phyloP scores from a whole-genome alignment of 805 yeast species.

The Candida insectalens region DNA sequence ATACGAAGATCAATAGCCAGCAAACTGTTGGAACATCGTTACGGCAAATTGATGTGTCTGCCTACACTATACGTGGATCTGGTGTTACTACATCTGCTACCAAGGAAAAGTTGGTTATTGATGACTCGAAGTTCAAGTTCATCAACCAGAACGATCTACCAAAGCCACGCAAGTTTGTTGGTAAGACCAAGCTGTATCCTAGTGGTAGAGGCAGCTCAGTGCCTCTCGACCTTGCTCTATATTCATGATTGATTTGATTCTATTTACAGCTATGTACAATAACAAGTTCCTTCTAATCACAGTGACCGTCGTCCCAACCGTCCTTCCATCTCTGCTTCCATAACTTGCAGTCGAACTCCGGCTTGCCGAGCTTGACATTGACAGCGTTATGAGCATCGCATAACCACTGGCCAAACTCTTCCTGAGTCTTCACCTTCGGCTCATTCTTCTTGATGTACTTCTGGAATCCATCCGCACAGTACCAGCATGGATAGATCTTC shows the following conservation, averaged over 20 bases:
- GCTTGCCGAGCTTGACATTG: constrained; percentile 80
- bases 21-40: constrained; percentile 40
- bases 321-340: constrained; percentile 95
- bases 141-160: constrained; percentile 64
- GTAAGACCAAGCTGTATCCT: constrained; percentile 73
- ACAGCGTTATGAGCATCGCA: constrained; percentile 94
- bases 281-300: constrained; percentile 23
- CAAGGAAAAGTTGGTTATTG: constrained; percentile 36
- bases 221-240: constrained; percentile 51
- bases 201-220: constrained; percentile 93
- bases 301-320: constrained; percentile 72
- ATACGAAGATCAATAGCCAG: constrained; percentile 27
- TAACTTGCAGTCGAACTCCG: constrained; percentile 71
- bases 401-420: constrained; percentile 80
- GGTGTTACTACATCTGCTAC: constrained; percentile 5
- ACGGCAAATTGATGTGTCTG: constrained; percentile 54
- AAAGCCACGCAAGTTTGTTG: constrained; percentile 73
- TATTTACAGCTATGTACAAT: neutral
- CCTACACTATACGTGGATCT: constrained; percentile 48
- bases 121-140: constrained; percentile 69
- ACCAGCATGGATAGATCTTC: constrained; percentile 85
- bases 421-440: constrained; percentile 57
- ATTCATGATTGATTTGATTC: neutral
- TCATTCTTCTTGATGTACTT: constrained; percentile 42
- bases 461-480: constrained; percentile 81